A percentile compares a stretch with the other conserved stretches of the same genome.
These are phyloP conservation scores for Phycomyces blakesleeanus DNA, from an alignment of 192 early-diverging fungal species.

Conservation along the genomic window DNA sequence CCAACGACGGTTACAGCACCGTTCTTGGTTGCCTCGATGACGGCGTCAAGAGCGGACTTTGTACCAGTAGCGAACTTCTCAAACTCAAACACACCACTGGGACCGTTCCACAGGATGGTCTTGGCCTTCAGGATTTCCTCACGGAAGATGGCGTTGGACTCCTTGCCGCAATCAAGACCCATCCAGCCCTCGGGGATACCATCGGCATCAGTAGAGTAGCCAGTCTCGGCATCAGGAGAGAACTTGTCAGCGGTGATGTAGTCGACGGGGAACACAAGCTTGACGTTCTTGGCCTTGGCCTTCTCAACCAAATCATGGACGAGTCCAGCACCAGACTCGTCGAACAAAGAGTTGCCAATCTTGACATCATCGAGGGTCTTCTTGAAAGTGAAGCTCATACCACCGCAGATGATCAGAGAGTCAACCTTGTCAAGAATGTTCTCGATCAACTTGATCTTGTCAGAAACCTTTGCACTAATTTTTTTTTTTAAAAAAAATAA, in stretches of 20 bases:
- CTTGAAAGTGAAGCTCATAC: conserved; percentile 99
- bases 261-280: conserved; percentile 87
- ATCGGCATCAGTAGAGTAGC: conserved; percentile 77
- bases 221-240: conserved; percentile 75
- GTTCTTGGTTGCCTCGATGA: conserved; percentile 75
- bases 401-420: conserved; percentile 80
- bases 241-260: conserved; percentile 90
- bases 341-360: conserved; percentile 93
- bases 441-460: conserved; percentile 98
- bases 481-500: no score
- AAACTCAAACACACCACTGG: conserved; percentile 97
- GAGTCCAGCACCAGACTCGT: conserved; percentile 82
- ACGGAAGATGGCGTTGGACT: conserved; percentile 71
- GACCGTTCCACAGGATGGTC: conserved; percentile 98
- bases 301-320: conserved; percentile 79
- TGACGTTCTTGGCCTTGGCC: conserved; percentile 86
- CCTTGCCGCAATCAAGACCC: conserved; percentile 88
- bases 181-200: conserved; percentile 90
- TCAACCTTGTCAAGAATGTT: conserved; percentile 96
- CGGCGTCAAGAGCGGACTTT: conserved; percentile 78
- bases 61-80: conserved; percentile 89
- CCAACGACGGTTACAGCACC: conserved; percentile 92
- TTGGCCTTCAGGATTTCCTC: conserved; percentile 69
- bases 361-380: conserved; percentile 82
- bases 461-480: conserved; percentile 90